These are phyloP conservation scores for Cladosporium sp. DNA, from an alignment of 2,329 filamentous ascomycete genomes.

Conservation along the genomic window DNA sequence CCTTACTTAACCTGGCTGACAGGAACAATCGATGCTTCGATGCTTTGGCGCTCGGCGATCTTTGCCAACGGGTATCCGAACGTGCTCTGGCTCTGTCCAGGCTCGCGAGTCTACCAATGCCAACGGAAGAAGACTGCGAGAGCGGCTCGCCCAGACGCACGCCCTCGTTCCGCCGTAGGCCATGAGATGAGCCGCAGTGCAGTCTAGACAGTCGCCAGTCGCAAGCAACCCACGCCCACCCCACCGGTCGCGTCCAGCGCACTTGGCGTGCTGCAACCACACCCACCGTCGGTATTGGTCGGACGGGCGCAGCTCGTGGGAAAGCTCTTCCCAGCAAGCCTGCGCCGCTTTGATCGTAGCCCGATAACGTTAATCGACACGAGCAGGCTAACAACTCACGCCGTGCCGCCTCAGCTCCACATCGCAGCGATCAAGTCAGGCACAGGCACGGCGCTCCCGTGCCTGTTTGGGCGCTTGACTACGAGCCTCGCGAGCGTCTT, in stretches of 20 bases:
- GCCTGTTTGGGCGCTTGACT: conserved; percentile 1
- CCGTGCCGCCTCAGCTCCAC: neutral
- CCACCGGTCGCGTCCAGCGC: neutral
- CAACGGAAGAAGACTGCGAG: too few relatives aligned
- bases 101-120: too few relatives aligned
- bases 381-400: neutral
- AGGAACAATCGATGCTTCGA: neutral
- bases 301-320: conserved; percentile 2
- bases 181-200: neutral
- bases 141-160: too few relatives aligned
- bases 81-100: too few relatives aligned
- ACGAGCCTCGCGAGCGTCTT: neutral
- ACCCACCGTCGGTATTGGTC: conserved; percentile 10
- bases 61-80: too few relatives aligned
- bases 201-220: neutral
- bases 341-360: neutral
- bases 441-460: conserved; percentile 7
- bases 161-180: too few relatives aligned
- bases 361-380: neutral
- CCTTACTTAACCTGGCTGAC: neutral
- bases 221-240: neutral
- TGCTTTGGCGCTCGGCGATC: neutral
- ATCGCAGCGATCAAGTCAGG: conserved; percentile 2
- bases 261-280: conserved; percentile 11
- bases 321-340: conserved; percentile 5